phyloP scores from a whole-genome alignment of 2,329 filamentous ascomycete genomes.

The Alternaria sp. region DNA sequence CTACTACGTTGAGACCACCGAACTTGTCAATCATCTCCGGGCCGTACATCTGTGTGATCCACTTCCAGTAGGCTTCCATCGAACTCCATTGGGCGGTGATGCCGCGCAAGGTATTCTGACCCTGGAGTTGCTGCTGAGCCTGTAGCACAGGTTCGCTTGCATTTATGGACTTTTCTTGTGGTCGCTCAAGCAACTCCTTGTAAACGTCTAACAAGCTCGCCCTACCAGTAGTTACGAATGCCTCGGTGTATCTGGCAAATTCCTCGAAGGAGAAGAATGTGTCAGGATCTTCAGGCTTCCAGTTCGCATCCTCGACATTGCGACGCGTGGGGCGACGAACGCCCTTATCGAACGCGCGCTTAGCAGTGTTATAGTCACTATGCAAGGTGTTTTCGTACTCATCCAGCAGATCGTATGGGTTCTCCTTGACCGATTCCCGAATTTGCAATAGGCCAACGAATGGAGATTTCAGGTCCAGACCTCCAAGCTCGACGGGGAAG shows the following conservation, averaged over 20 bases:
- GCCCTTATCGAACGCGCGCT: constrained; percentile 41
- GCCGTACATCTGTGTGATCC: constrained; percentile 49
- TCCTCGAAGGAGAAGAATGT: constrained; percentile 41
- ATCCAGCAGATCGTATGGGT: constrained; percentile 54
- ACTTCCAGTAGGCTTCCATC: constrained; percentile 50
- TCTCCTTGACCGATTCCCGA: constrained; percentile 36
- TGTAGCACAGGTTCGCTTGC: constrained; percentile 28
- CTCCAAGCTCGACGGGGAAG: constrained; percentile 61
- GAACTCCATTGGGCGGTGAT: constrained; percentile 31
- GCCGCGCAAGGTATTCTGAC: constrained; percentile 32
- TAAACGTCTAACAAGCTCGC: constrained; percentile 29
- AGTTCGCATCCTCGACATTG: constrained; percentile 16
- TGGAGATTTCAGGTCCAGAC: constrained; percentile 60
- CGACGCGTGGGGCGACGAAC: constrained; percentile 12
- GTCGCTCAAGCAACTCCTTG: constrained; percentile 29
- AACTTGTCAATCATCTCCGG: constrained; percentile 46
- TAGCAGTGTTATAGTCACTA: constrained; percentile 46
- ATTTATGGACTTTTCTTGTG: constrained; percentile 30
- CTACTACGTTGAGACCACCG: constrained; percentile 46
- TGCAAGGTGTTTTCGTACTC: constrained; percentile 50
- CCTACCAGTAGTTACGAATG: constrained; percentile 9
- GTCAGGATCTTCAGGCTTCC: constrained; percentile 24
- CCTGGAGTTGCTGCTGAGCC: constrained; percentile 30
- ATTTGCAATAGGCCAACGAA: constrained; percentile 60
- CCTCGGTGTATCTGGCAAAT: constrained; percentile 34